A percentile compares a stretch with the other conserved stretches of the same genome.
Evolutionary conservation across 2,329 filamentous ascomycete species (phyloP).

Genomic region (Trichoderma semiorbis): DNA sequence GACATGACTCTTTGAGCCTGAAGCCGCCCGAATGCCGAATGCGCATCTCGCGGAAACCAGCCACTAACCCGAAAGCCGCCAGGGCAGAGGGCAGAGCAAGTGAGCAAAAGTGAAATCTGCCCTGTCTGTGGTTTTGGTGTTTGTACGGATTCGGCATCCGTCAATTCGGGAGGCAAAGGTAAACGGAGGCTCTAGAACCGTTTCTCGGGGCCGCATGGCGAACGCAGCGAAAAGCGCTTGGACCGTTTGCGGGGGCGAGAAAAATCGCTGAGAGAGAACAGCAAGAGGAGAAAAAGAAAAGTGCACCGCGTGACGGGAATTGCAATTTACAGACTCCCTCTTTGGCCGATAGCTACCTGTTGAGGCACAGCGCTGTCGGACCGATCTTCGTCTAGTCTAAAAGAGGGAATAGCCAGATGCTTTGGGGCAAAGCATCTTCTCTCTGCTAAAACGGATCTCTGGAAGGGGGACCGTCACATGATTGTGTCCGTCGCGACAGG

Average conservation of each 20-base stretch:
- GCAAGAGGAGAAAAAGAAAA: background rate
- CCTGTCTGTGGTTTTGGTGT: background rate
- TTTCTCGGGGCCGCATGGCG: background rate
- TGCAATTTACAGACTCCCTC: background rate
- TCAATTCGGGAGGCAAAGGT: background rate
- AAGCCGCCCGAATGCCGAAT: background rate
- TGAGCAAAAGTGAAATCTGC: background rate
- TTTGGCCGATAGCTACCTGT: constrained; percentile 1
- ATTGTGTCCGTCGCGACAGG: constrained; percentile 17
- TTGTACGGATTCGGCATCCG: constrained; percentile 9
- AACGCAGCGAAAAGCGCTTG: background rate
- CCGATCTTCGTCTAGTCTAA: background rate
- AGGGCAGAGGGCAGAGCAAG: background rate
- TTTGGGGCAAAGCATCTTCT: background rate
- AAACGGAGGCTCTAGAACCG: constrained; percentile 6
- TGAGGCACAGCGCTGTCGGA: background rate
- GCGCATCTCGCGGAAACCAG: background rate
- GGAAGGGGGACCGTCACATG: constrained; percentile 19
- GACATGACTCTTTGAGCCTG: background rate
- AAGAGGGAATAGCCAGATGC: background rate
- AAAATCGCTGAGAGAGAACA: background rate
- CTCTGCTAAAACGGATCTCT: constrained; percentile 14
- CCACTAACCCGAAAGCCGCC: constrained; percentile 2
- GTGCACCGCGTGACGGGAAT: constrained; percentile 12
- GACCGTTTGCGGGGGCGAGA: constrained; percentile 16